A percentile compares a stretch with the other conserved stretches of the same genome.
These are phyloP conservation scores for Lactifluus piperatus DNA, from an alignment of 768 basidiomycete species.

Conservation along the genomic window DNA sequence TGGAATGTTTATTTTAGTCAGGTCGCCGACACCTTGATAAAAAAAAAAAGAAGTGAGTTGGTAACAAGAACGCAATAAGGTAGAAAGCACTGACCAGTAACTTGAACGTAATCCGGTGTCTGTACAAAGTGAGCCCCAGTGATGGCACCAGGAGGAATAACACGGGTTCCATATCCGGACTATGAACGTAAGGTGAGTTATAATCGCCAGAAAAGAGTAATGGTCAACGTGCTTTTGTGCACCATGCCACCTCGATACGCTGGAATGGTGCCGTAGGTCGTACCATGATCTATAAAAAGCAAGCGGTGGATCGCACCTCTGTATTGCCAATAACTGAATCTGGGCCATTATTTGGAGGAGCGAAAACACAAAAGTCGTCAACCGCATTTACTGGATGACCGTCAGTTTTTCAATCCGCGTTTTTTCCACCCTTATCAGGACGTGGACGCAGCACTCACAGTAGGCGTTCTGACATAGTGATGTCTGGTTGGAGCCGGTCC, in stretches of 20 bases:
- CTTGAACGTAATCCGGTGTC: constrained; percentile 62
- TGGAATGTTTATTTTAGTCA: constrained; percentile 58
- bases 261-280: constrained; percentile 34
- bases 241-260: constrained; percentile 48
- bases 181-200: constrained; percentile 21
- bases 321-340: constrained; percentile 49
- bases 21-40: constrained; percentile 47
- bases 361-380: constrained; percentile 49
- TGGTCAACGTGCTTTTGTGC: constrained; percentile 31
- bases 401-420: background rate
- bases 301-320: constrained; percentile 37
- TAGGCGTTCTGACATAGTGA: constrained; percentile 63
- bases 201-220: background rate
- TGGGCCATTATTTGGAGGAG: constrained; percentile 42
- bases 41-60: background rate
- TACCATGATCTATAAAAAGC: background rate
- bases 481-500: constrained; percentile 41
- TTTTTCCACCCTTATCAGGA: background rate
- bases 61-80: background rate
- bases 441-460: constrained; percentile 29
- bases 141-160: constrained; percentile 69
- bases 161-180: constrained; percentile 51
- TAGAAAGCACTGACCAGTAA: constrained; percentile 7
- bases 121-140: constrained; percentile 58
- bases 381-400: constrained; percentile 42